phyloP scores from a whole-genome alignment of 768 basidiomycete species.

The Termitomyces sp. region DNA sequence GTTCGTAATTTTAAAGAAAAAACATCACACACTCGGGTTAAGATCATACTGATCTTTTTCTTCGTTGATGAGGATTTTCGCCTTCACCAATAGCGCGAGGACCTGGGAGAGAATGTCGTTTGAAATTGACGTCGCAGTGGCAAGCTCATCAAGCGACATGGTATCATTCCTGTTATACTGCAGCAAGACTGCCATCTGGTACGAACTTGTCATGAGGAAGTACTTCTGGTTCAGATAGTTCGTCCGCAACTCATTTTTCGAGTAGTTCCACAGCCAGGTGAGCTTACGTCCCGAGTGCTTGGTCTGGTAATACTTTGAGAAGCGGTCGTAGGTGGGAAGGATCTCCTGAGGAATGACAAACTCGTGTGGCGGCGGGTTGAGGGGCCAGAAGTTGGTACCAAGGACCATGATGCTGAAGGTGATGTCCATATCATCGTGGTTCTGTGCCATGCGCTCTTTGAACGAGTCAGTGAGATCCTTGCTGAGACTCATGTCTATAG shows the following conservation, averaged over 20 bases:
- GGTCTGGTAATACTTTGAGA: constrained; percentile 90
- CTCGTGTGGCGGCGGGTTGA: constrained; percentile 79
- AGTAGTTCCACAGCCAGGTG: constrained; percentile 98
- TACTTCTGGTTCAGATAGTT: constrained; percentile 95
- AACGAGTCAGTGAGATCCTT: constrained; percentile 96
- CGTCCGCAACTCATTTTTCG: constrained; percentile 94
- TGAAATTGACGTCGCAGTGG: constrained; percentile 71
- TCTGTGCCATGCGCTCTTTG: constrained; percentile 91
- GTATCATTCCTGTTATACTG: constrained; percentile 95
- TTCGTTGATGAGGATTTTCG: constrained; percentile 85
- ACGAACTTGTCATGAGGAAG: constrained; percentile 93
- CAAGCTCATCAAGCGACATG: constrained; percentile 75
- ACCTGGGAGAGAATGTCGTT: constrained; percentile 79
- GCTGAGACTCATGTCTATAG: constrained; percentile 87
- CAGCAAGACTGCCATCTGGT: constrained; percentile 93
- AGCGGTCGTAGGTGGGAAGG: constrained; percentile 82
- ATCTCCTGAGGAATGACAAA: constrained; percentile 90
- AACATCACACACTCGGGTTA: constrained; percentile 54
- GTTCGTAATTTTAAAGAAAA: background rate
- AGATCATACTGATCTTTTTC: constrained; percentile 88
- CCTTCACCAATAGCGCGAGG: constrained; percentile 73
- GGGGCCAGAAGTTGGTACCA: constrained; percentile 96
- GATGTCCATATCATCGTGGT: constrained; percentile 86
- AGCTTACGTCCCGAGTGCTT: constrained; percentile 95
- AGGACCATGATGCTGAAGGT: constrained; percentile 93